Conservation (phyloP, 192 early-diverging fungal species). For the Backusella tuberculispora region DNA sequence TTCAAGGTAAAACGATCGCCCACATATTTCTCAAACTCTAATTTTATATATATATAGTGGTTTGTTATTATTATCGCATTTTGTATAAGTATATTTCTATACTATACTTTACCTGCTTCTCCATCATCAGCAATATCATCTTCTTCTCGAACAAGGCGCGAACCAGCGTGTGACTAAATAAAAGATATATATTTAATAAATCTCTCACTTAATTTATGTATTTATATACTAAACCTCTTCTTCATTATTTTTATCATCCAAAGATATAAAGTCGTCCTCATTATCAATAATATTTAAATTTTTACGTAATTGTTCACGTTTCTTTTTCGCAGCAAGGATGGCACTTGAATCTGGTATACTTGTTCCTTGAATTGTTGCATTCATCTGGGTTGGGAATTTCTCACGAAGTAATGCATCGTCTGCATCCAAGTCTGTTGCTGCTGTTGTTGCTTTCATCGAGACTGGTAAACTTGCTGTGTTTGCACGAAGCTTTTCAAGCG, state of each 20-base stretch:
- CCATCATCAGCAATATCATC: constrained; percentile 63
- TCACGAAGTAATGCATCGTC: constrained; percentile 42
- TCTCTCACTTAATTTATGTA: neutral
- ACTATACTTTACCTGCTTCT: constrained; percentile 35
- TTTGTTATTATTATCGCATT: neutral
- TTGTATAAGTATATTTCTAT: neutral
- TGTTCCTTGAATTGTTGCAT: constrained; percentile 31
- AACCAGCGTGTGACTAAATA: constrained; percentile 8
- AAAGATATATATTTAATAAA: neutral
- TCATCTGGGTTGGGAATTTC: constrained; percentile 49
- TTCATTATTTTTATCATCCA: constrained; percentile 28
- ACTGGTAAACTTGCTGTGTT: constrained; percentile 30
- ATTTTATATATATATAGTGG: neutral
- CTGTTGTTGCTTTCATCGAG: neutral
- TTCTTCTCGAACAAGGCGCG: constrained; percentile 59
- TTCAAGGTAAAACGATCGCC: constrained; percentile 53
- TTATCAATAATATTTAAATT: constrained; percentile 32
- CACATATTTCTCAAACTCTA: constrained; percentile 55
- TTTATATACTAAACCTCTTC: constrained; percentile 1
- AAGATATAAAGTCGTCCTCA: constrained; percentile 37
- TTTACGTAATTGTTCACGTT: constrained; percentile 54
- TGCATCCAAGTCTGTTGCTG: neutral
- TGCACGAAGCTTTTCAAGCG: constrained; percentile 16
- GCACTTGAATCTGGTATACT: constrained; percentile 53
- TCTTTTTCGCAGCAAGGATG: constrained; percentile 59